phyloP scores from a whole-genome alignment of 2,329 filamentous ascomycete species.

The Cryphonectria parasitica region DNA sequence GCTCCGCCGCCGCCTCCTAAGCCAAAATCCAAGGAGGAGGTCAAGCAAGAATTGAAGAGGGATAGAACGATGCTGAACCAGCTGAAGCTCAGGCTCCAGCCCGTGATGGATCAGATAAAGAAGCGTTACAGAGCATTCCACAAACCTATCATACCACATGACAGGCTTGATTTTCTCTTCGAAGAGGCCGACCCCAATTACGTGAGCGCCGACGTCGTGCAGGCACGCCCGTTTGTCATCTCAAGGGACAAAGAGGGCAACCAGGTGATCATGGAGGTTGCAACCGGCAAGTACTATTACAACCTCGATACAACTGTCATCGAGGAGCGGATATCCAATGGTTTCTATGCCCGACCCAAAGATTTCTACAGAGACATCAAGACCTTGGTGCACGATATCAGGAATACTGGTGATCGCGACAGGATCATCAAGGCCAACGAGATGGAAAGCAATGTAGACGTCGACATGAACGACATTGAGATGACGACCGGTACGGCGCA shows the following conservation, averaged over 20 bases:
- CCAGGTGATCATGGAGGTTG: slow-evolving; percentile 74
- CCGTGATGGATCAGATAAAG: slow-evolving; percentile 97
- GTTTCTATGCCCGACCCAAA: slow-evolving; percentile 88
- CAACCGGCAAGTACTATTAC: slow-evolving; percentile 86
- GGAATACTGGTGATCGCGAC: slow-evolving; percentile 79
- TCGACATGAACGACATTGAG: slow-evolving; percentile 83
- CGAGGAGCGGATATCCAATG: slow-evolving; percentile 94
- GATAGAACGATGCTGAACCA: slow-evolving; percentile 85
- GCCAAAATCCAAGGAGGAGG: slow-evolving; percentile 74
- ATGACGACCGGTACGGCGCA: slow-evolving; percentile 59
- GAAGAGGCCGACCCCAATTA: slow-evolving; percentile 79
- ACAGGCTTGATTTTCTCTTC: slow-evolving; percentile 78
- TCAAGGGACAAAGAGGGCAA: slow-evolving; percentile 79
- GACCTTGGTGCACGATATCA: slow-evolving; percentile 81
- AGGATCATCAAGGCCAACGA: slow-evolving; percentile 87
- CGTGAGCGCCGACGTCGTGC: slow-evolving; percentile 63
- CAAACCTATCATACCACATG: slow-evolving; percentile 74
- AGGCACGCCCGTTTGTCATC: slow-evolving; percentile 76
- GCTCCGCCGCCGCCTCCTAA: slow-evolving; percentile 74
- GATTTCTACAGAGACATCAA: slow-evolving; percentile 91
- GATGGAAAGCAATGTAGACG: slow-evolving; percentile 88
- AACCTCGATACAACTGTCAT: slow-evolving; percentile 93
- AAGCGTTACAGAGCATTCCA: slow-evolving; percentile 87
- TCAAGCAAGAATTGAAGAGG: slow-evolving; percentile 77
- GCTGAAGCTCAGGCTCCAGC: slow-evolving; percentile 86